Evolutionary conservation across 2,329 filamentous ascomycete species (phyloP), one percentile per base, ranked within the genome.

Genomic region (Aspergillus eucalypticola): DNA sequence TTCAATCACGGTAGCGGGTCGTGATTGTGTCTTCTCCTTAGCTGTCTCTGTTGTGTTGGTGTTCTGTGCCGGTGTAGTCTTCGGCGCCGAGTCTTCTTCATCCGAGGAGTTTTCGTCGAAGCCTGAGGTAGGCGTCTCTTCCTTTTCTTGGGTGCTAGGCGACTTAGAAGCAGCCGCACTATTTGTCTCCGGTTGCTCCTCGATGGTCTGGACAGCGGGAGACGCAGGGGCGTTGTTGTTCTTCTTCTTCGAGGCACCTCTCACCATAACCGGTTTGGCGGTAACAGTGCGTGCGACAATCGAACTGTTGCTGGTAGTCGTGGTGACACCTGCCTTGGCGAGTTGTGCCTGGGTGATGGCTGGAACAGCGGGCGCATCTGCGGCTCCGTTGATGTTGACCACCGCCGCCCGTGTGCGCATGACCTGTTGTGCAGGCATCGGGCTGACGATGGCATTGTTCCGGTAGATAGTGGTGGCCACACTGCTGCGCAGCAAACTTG

Each of bases 381-480:
- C 65, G 58, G 81, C 83, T 19, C 83, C 84, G 59, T 90, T 90
- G 76, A 99, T 92, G 69, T 91, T 96, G 73, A 99, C 92, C 72
- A 98, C 89, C 38, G 92, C 93, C 8, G 95, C 92, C 77, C 95
- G 96, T 65, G 90, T 90, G 62, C 92, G 87, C 73, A 94, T 90
- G 60, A 91, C 90, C 55, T 92, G 95, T 71, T 95, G 92, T 0
- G 92, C 92, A 0, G 93, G 89, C 58, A 89, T 79, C 2, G 82
- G 90, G 73, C 83, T 92, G 67, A 96, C 86, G 55, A 96, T 87
- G 15, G 91, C 92, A 70, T 96, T 92, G 79, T 93, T 94, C 66
- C 92, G 90, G 73, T 97, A 98, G 56, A 96, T 92, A 19, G 94
- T 97, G 1, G 93, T 96, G 3, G 92, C 93, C 64, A 98, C 90